phyloP scores from a whole-genome alignment of 176 grass and related monocot genomes.

The Carex littledalei region DNA sequence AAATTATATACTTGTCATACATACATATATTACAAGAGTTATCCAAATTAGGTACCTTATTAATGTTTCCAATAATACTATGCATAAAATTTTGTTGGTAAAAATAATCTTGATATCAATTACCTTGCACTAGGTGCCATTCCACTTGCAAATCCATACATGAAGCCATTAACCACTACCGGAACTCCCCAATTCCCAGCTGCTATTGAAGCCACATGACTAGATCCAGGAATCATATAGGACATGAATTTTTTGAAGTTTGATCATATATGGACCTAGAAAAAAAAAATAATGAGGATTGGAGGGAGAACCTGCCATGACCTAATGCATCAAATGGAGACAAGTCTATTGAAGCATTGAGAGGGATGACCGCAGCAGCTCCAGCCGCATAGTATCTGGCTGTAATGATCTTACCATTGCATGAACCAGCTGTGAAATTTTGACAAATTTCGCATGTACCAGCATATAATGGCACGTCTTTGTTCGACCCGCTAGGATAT shows the following conservation, averaged over 20 bases:
- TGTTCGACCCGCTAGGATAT: background rate
- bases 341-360: slow-evolving; percentile 45
- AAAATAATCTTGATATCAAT: background rate
- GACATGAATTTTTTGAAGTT: background rate
- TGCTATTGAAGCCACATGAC: slow-evolving; percentile 57
- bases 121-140: slow-evolving; percentile 62
- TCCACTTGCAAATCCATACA: slow-evolving; percentile 61
- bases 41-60: background rate
- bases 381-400: slow-evolving; percentile 47
- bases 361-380: slow-evolving; percentile 26
- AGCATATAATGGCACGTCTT: background rate
- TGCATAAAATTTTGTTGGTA: background rate
- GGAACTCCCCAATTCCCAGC: slow-evolving; percentile 49
- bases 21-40: background rate
- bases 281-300: background rate
- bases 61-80: background rate
- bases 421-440: slow-evolving; percentile 35
- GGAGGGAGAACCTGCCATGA: slow-evolving; percentile 43
- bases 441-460: slow-evolving; percentile 23
- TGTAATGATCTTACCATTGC: slow-evolving; percentile 62
- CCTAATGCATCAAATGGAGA: slow-evolving; percentile 54
- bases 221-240: slow-evolving; percentile 9
- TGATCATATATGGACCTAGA: background rate
- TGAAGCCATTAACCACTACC: slow-evolving; percentile 29
- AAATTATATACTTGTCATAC: background rate